phyloP scores from a whole-genome alignment of 495 filamentous ascomycete genomes.

The Tuber aestivum region DNA sequence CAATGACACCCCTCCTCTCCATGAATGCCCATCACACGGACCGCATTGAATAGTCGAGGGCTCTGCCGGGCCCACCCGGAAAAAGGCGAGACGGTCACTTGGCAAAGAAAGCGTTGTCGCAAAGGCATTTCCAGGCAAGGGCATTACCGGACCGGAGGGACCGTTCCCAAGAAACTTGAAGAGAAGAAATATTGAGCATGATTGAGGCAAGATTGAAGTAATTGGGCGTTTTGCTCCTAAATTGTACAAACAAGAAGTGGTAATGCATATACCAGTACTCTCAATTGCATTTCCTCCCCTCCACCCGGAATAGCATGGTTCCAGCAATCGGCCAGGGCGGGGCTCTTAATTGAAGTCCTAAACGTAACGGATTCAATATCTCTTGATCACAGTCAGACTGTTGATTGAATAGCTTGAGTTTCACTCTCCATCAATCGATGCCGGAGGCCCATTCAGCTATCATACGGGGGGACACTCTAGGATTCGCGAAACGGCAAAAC shows the following conservation, averaged over 20 bases:
- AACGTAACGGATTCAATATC: neutral
- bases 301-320: neutral
- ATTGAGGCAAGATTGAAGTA: no score
- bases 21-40: neutral
- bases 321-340: neutral
- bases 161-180: conserved; percentile 49
- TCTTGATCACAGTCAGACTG: neutral
- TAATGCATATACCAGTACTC: neutral
- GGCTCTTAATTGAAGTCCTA: neutral
- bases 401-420: no score
- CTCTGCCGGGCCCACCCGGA: conserved; percentile 46
- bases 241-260: neutral
- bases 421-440: neutral
- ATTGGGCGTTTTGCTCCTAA: neutral
- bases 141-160: conserved; percentile 45
- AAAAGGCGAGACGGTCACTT: conserved; percentile 50
- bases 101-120: conserved; percentile 47
- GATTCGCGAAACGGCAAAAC: neutral
- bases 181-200: conserved; percentile 39
- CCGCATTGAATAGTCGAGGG: conserved; percentile 45
- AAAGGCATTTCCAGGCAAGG: conserved; percentile 47
- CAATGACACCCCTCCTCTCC: conserved; percentile 32
- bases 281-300: no score
- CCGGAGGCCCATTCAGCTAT: neutral
- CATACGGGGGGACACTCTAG: neutral